These are phyloP conservation scores for Vitellaria paradoxa DNA, from an alignment of 179 eudicot genomes.

Conservation along the genomic window DNA sequence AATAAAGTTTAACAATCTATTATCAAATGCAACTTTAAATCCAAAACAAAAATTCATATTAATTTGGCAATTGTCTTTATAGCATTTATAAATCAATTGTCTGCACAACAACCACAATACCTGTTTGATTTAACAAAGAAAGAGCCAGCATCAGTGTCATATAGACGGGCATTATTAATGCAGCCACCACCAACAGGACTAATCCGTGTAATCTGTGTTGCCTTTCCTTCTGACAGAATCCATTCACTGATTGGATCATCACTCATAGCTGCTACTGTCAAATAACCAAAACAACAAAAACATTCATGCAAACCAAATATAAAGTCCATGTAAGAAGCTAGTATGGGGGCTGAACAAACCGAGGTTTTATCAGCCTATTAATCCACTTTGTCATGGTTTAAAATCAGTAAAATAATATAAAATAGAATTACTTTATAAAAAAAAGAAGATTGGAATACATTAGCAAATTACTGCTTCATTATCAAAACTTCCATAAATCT, in stretches of 20 bases:
- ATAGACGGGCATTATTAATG: conserved; percentile 77
- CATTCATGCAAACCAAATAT: background rate
- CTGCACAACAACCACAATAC: conserved; percentile 26
- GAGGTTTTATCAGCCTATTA: background rate
- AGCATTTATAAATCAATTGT: background rate
- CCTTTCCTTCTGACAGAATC: conserved; percentile 88
- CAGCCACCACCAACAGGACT: conserved; percentile 94
- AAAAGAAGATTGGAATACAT: too few relatives aligned
- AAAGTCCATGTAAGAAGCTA: background rate
- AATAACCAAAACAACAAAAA: conserved; percentile 13
- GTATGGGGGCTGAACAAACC: background rate
- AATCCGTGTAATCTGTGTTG: conserved; percentile 60
- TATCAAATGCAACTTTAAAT: background rate
- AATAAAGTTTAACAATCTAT: background rate
- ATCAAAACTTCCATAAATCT: background rate
- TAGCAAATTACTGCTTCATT: too few relatives aligned
- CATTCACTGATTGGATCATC: conserved; percentile 86
- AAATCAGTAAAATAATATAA: background rate
- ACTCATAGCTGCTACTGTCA: conserved; percentile 68
- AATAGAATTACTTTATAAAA: too few relatives aligned
- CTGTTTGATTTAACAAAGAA: conserved; percentile 94
- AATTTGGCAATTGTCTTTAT: background rate
- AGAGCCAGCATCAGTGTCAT: conserved; percentile 85
- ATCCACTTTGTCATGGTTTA: background rate
- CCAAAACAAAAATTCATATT: background rate